Percentiles rank a stretch among this genome's conserved stretches.
These are phyloP conservation scores for Sclerotinia spermophila DNA, from an alignment of 2,329 filamentous ascomycete genomes.

Conservation along the genomic window DNA sequence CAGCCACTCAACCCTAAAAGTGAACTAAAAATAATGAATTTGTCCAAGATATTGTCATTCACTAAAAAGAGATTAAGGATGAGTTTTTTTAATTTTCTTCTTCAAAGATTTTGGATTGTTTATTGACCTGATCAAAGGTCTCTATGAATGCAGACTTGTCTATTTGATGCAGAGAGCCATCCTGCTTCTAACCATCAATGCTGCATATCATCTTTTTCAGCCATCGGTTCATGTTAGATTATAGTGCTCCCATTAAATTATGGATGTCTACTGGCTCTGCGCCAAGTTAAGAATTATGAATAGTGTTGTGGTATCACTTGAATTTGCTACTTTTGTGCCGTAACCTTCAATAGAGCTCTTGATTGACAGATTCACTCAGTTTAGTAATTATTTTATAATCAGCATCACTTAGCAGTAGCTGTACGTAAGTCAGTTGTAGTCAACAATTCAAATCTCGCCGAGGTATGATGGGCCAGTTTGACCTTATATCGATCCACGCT, in stretches of 20 bases:
- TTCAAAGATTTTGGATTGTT: background rate
- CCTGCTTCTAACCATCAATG: too few species aligned
- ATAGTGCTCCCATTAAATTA: too few species aligned
- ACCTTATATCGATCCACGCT: background rate
- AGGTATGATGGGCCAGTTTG: background rate
- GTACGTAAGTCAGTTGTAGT: background rate
- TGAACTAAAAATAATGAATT: background rate
- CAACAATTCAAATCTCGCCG: background rate
- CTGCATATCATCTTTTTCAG: background rate
- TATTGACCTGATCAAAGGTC: background rate
- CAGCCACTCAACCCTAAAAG: background rate
- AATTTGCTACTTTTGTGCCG: background rate
- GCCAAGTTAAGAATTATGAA: background rate
- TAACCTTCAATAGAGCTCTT: background rate
- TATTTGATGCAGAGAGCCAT: too few species aligned
- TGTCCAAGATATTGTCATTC: background rate
- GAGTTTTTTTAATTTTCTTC: background rate
- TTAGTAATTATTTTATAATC: background rate
- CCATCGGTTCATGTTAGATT: background rate
- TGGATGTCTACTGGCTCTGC: background rate
- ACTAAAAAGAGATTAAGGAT: background rate
- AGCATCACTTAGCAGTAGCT: background rate
- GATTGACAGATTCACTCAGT: background rate
- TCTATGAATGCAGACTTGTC: too few species aligned
- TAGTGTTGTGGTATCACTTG: background rate